Base-by-base conservation (phyloP, 2,329 filamentous ascomycete species). In the Ilyonectria mors-panacis region DNA sequence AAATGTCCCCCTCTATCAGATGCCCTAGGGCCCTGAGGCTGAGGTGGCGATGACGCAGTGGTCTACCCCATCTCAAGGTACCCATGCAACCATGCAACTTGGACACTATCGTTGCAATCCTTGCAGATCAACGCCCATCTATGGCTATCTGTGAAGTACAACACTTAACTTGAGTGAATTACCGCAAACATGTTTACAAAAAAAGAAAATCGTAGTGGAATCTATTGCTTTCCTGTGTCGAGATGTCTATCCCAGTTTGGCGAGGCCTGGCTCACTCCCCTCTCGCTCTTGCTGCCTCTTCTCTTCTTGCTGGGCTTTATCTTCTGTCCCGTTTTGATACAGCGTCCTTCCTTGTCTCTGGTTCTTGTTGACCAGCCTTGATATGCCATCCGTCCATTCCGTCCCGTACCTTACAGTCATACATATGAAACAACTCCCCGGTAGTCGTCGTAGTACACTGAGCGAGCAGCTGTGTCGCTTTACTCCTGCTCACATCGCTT, bases 401-500 rank as follows among this genome's bases (percentile, higher is more conserved):
- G 74, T 76, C 70, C 74, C 70, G 69, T 77, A 75, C 71, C 73
- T 70, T 75, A 71, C 73, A 75, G 59, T 77, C 74, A 76, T 77
- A 77, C 75, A 77, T 77, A 76, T 73, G 74, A 77, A 75, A 76
- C 64, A 73, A 71, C 70, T 62, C 69, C 66, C 51, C 23, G 30
- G 63, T 42, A 60, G 58, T 56, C 62, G 50, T 68, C 70, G 67
- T 75, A 67, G 72, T 75, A 76, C 73, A 76, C 67, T 54, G 62
- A 68, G 66, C 65, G 45, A 21, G 19, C 4, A 54, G 67, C 66
- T 63, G 44, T 51, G 50, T 66, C 53, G 44, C 54, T 62, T 64
- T 63, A 70, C 57, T 73, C 72, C 63, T 72, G 73, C 39, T 66
- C 53, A 33, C 54, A 81, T 80, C 67, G 81, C 76, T 57, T 79